Evolutionary conservation across 1,284 basidiomycete species (phyloP).

Genomic region (Xanthoconium separans): DNA sequence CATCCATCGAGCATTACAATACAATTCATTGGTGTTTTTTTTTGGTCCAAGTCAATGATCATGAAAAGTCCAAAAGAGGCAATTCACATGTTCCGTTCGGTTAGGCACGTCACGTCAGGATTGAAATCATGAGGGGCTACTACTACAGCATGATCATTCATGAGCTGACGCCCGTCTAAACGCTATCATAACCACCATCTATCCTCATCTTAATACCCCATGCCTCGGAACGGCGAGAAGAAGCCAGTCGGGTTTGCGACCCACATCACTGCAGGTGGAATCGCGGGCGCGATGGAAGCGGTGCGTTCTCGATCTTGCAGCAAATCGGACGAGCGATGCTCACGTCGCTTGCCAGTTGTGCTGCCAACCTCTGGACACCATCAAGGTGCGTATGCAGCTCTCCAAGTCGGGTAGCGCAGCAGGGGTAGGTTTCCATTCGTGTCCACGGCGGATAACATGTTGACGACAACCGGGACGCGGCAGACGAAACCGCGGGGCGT

Average conservation of each 20-base stretch:
- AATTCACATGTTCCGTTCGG: slow-evolving; percentile 30
- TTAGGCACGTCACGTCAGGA: not conserved
- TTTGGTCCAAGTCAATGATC: slow-evolving; percentile 7
- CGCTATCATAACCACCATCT: not conserved
- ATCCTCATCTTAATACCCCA: slow-evolving; percentile 23
- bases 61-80: slow-evolving; percentile 11
- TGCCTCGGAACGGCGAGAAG: slow-evolving; percentile 62
- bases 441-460: slow-evolving; percentile 56
- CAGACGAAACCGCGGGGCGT: slow-evolving; percentile 94
- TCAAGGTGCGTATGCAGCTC: slow-evolving; percentile 99
- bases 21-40: not conserved
- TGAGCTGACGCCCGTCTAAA: not conserved
- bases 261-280: slow-evolving; percentile 89
- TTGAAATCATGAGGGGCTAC: slow-evolving; percentile 23
- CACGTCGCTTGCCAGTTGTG: slow-evolving; percentile 45
- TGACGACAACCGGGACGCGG: slow-evolving; percentile 7
- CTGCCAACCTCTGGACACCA: slow-evolving; percentile 91
- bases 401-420: slow-evolving; percentile 74
- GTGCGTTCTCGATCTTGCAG: slow-evolving; percentile 43
- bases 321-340: not conserved
- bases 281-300: slow-evolving; percentile 90
- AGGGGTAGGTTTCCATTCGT: slow-evolving; percentile 63
- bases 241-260: slow-evolving; percentile 83
- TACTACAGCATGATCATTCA: not conserved
- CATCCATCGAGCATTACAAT: slow-evolving; percentile 5